Percentiles rank a stretch among this genome's conserved stretches.
Conservation (phyloP, 1,139 yeast species). For the Yamadazyma buinensis region DNA sequence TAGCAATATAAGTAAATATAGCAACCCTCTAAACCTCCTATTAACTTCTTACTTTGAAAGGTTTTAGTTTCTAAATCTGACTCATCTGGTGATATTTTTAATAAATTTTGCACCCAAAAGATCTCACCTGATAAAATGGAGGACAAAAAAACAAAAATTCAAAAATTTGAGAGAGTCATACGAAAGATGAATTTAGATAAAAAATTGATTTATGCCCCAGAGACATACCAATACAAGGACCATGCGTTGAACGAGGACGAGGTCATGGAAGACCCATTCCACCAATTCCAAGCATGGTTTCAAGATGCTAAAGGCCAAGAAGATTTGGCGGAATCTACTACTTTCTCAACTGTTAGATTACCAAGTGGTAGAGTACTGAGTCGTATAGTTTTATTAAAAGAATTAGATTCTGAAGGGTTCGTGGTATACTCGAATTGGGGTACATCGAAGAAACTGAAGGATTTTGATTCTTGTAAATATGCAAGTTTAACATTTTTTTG, state of each 20-base stretch:
- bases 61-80: no score
- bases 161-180: not conserved
- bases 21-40: no score
- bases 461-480: conserved; percentile 64
- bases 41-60: no score
- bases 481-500: conserved; percentile 91
- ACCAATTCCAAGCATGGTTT: conserved; percentile 83
- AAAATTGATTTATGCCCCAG: conserved; percentile 63
- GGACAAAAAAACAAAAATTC: no score
- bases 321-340: conserved; percentile 68
- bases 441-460: conserved; percentile 74
- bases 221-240: conserved; percentile 84
- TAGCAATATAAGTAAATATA: no score
- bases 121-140: no score
- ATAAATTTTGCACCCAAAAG: no score
- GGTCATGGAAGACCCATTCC: conserved; percentile 58
- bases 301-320: conserved; percentile 61
- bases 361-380: conserved; percentile 89
- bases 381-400: conserved; percentile 81
- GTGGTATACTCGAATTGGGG: conserved; percentile 93
- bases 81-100: no score
- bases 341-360: conserved; percentile 78
- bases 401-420: conserved; percentile 79
- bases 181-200: conserved; percentile 4
- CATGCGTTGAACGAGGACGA: conserved; percentile 54